Percentiles rank a stretch among this genome's conserved stretches.
These are phyloP conservation scores for Botrytis paeoniae DNA, from an alignment of 2,329 filamentous ascomycete genomes.

Conservation along the genomic window DNA sequence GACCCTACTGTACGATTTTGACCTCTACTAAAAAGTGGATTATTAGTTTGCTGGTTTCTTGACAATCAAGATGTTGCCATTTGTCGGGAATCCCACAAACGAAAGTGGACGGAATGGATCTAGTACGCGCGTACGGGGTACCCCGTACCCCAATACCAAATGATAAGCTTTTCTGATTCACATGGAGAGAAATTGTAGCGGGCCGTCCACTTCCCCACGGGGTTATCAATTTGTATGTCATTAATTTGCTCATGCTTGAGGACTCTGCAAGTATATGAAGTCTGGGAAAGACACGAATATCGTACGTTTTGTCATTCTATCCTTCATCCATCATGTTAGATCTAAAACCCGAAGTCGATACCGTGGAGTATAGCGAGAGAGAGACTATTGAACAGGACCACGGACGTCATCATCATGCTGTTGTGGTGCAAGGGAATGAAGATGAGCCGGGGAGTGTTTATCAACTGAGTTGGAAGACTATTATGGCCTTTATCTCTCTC, in stretches of 20 bases:
- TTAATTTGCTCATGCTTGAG: background rate
- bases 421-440: slow-evolving; percentile 12
- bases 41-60: background rate
- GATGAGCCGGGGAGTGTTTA: slow-evolving; percentile 24
- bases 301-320: background rate
- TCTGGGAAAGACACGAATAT: background rate
- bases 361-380: background rate
- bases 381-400: background rate
- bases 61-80: background rate
- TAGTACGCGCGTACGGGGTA: background rate
- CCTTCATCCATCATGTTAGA: background rate
- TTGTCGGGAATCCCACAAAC: background rate
- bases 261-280: background rate
- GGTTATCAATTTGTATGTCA: background rate
- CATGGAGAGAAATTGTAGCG: background rate
- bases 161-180: background rate
- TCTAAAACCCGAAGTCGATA: background rate
- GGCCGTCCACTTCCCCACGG: background rate
- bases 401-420: background rate
- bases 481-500: slow-evolving; percentile 22
- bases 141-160: background rate
- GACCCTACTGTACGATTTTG: background rate
- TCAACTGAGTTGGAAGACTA: slow-evolving; percentile 24
- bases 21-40: background rate
- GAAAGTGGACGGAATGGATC: background rate